Conservation (phyloP, 176 grass and related monocot species). For the Dendrocalamus sinicus region DNA sequence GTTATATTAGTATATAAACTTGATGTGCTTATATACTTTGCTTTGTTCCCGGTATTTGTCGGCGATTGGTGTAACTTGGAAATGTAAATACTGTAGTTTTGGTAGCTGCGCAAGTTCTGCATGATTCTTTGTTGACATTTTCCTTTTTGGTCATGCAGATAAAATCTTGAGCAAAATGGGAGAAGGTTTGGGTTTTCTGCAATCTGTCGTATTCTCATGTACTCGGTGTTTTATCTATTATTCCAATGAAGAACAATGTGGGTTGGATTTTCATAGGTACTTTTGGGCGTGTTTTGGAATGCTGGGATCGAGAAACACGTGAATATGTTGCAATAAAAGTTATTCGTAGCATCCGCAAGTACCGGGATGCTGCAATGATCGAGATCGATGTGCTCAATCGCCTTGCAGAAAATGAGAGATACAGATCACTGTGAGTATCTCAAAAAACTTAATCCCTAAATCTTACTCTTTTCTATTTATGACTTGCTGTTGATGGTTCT, state of each 20-base stretch:
- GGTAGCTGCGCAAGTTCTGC: neutral
- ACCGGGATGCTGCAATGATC: conserved; percentile 83
- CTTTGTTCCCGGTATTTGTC: neutral
- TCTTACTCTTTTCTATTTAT: conserved; percentile 23
- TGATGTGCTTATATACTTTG: neutral
- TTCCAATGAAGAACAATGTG: conserved; percentile 47
- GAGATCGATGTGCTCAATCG: conserved; percentile 87
- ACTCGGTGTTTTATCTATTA: conserved; percentile 25
- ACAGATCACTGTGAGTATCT: conserved; percentile 67
- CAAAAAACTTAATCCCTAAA: conserved; percentile 16
- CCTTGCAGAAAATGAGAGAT: conserved; percentile 72
- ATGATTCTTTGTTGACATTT: conserved; percentile 41
- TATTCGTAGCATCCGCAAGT: conserved; percentile 83
- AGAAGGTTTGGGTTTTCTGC: conserved; percentile 78
- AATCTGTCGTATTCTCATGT: conserved; percentile 37
- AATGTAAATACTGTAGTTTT: neutral
- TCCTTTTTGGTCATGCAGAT: conserved; percentile 64
- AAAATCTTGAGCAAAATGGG: conserved; percentile 98
- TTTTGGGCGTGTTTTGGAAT: conserved; percentile 98
- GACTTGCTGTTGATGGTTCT: conserved; percentile 14
- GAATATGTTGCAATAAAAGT: conserved; percentile 94
- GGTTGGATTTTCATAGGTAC: conserved; percentile 68
- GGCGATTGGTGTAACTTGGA: neutral
- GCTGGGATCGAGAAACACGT: conserved; percentile 88
- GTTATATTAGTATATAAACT: conserved; percentile 18